Base-by-base conservation (phyloP, 2,329 filamentous ascomycete genomes). In the Botrytis elliptica region DNA sequence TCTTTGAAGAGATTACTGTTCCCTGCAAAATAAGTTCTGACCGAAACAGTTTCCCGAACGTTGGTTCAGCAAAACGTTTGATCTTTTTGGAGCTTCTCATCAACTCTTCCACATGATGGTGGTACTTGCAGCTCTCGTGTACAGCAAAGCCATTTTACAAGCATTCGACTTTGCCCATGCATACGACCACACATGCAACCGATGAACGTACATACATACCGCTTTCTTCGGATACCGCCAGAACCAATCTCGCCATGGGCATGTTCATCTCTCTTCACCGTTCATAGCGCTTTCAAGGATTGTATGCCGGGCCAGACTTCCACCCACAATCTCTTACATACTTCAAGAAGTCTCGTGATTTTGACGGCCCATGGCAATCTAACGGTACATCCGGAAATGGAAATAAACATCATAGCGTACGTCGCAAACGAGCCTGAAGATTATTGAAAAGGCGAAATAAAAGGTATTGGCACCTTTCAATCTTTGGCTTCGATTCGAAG, bases 61-160 rank as follows among this genome's bases (percentile, higher is more conserved):
- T 67, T 84, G 83, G 80, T 83, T 79, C 59, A 84, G 83, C 4
- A 80, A 81, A 22, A 79, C 73, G 4, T 87, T 86, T 68, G 85
- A 87, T 74, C 77, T 87, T 2, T 80, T 84, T 33, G 85, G 85
- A 1, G 81, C 84, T 1, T 85, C 84, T 72, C 85, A 87, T 77
- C 84, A 87, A 78, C 77, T 86, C 36, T 84, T 88, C 79, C 85
- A 88, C 73, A 75, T 86, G 3, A 80, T 84, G 74, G 85, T 87
- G 22, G 78, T 86, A 29, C 78, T 82, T 18, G 85, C 84, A 3
- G 83, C 82, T 1, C 73, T 85, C 25, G 78, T 81, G 6, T 83
- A 83, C 68, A 80, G 80, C 29, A 76, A 78, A 65, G 83, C 81
- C 16, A 79, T 85, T 49, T 57, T 83, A 42, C 78, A 78, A 75